Base-by-base conservation (phyloP, 2,329 filamentous ascomycete species). In the Teratosphaeria pseudoeucalypti region DNA sequence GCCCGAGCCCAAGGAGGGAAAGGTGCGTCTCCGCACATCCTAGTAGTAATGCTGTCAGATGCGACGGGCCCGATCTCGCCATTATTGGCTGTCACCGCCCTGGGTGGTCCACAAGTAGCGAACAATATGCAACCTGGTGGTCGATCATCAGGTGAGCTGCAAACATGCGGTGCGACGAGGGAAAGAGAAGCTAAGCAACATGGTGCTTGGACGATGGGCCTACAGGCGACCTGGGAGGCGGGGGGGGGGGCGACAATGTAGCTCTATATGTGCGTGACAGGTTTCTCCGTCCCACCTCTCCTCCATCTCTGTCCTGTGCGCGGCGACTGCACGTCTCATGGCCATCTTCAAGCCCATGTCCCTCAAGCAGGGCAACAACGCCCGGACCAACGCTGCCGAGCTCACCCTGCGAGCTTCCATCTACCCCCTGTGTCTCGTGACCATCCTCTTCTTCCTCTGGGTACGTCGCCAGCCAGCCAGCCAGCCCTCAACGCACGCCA, bases 341-440 rank as follows among this genome's bases (percentile, higher is more conserved):
- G 60, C 60, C 5, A 57, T 61, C 23, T 61, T 61, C 57, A 61
- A 61, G 57, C 57, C 57, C 54, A 61, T 61, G 60, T 59, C 57
- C 54, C 61, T 69, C 29, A 64, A 63, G 58, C 60, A 58, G 37
- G 71, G 68, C 39, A 75, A 78, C 62, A 73, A 76, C 59, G 72
- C 76, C 67, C 74, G 79, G 58, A 84, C 81, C 3, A 77, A 74
- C 26, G 81, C 81, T 23, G 78, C 81, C n/a, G 79, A 87, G 71
- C 76, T 90, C 62, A 88, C 85, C 0, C 70, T 89, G 34, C 78
- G 84, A 57, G 79, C 88, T 67, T 89, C 86, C 12, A 77, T 90
- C 57, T 81, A 82, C 65, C 87, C 87, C 2, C 79, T 89, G 54
- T 76, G 77, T 58, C 78, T 90, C 4, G 86, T 89, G 57, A 86